Base-by-base conservation (phyloP, 2,329 filamentous ascomycete genomes). In the Calycina herbarum region DNA sequence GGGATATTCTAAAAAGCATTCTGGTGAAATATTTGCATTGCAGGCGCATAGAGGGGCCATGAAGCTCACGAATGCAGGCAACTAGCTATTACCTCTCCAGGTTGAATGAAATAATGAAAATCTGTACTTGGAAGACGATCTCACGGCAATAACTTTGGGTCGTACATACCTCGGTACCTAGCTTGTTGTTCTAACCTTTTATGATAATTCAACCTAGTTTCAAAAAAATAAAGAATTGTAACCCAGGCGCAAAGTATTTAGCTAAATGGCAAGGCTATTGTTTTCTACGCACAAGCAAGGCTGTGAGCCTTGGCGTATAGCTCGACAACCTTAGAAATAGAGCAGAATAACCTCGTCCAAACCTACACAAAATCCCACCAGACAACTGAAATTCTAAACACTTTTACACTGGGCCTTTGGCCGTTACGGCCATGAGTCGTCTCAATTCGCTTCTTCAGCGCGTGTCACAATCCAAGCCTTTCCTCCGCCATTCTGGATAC, bases 401-500 rank as follows among this genome's bases (percentile, higher is more conserved):
- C 20, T 33, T 17, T 33, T 27, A 62, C 57, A 33, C 11, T 40
- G 20, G 38, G 67, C 42, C 48, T 54, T 35, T 59, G 62, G 62
- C 62, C 56, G 57, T 17, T 48, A 74, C 72, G 73, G 64, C 67
- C 38, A 63, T 61, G 29, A 65, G 67, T 61, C 71, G 69, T 38
- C 35, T 73, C 6, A 64, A 70, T n/a, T 69, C 71, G 15, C 57
- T 48, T 17, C 66, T 75, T 31, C 68, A 54, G 27, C 63, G 63
- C 13, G 45, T 58, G 11, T 51, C 62, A 10, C 33, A 20, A 13
- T 63, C 59, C n/a, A 54, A 61, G 1, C 64, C 62, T 27, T 73
- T 73, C 59, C 8, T 70, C 69, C 64, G 73, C 68, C 68, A 76
- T 69, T 71, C 82, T 64, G 76, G 79, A 10, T 79, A 78, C 68